phyloP scores from a whole-genome alignment of 768 basidiomycete species.

The Macrolepiota fuliginosa region DNA sequence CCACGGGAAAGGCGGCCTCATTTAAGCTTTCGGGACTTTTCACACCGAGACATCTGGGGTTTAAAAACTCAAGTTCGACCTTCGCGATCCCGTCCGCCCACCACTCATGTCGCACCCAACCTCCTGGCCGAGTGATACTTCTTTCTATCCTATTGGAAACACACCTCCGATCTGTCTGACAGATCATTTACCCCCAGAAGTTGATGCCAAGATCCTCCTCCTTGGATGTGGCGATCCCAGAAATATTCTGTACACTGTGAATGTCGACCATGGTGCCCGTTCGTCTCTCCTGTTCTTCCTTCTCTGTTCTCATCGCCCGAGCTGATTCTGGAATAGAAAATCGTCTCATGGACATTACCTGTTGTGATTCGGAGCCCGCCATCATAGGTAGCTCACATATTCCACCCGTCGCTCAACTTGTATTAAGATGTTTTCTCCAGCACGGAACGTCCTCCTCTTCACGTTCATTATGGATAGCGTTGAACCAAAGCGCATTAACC shows the following conservation, averaged over 20 bases:
- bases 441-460: constrained; percentile 46
- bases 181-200: constrained; percentile 44
- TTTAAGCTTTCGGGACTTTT: no score
- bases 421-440: constrained; percentile 23
- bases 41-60: no score
- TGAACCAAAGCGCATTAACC: constrained; percentile 8
- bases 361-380: constrained; percentile 47
- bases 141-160: constrained; percentile 62
- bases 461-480: constrained; percentile 37
- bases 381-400: constrained; percentile 34
- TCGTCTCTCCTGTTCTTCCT: constrained; percentile 2
- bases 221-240: constrained; percentile 59
- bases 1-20: no score
- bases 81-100: no score
- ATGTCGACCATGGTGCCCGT: constrained; percentile 25
- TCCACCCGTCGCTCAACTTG: background rate
- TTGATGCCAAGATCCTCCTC: constrained; percentile 45
- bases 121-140: constrained; percentile 38
- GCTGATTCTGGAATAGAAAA: constrained; percentile 14
- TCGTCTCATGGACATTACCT: constrained; percentile 45
- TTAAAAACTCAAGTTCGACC: no score
- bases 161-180: constrained; percentile 52
- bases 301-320: background rate
- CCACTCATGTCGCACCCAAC: constrained; percentile 41
- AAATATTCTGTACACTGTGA: constrained; percentile 49